These are phyloP conservation scores for Pichia kluyveri DNA, from an alignment of 805 yeast genomes.

Conservation along the genomic window DNA sequence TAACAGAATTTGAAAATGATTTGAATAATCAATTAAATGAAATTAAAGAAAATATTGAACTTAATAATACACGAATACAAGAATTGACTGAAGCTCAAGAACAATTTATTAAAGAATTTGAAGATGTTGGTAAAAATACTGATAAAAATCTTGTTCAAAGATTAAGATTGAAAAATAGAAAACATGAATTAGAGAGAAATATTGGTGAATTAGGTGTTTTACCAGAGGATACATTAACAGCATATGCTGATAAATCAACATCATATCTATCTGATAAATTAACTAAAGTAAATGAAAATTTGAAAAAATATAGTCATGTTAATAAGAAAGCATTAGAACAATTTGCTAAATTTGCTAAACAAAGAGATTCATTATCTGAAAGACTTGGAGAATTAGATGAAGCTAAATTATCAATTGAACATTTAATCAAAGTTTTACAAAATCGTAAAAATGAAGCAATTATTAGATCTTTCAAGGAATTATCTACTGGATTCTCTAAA, in stretches of 20 bases:
- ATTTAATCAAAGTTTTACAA: slow-evolving; percentile 59
- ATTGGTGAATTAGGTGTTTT: slow-evolving; percentile 81
- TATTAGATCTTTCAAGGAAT: slow-evolving; percentile 64
- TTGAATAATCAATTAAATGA: slow-evolving; percentile 30
- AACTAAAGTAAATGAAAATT: slow-evolving; percentile 43
- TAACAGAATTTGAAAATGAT: slow-evolving; percentile 22
- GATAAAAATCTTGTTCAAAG: slow-evolving; percentile 61
- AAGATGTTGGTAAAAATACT: slow-evolving; percentile 49
- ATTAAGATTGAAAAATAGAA: slow-evolving; percentile 46
- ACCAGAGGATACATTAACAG: slow-evolving; percentile 72
- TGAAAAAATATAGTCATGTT: slow-evolving; percentile 64
- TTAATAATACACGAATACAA: slow-evolving; percentile 32
- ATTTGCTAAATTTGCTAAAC: slow-evolving; percentile 59
- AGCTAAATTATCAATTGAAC: slow-evolving; percentile 66
- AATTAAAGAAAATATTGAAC: slow-evolving; percentile 24
- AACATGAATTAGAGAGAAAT: slow-evolving; percentile 63
- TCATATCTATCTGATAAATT: slow-evolving; percentile 45
- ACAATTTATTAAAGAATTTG: slow-evolving; percentile 43
- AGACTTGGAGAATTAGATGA: slow-evolving; percentile 62
- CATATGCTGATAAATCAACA: slow-evolving; percentile 34
- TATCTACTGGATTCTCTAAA: slow-evolving; percentile 61
- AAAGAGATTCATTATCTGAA: slow-evolving; percentile 53
- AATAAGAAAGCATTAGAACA: slow-evolving; percentile 89
- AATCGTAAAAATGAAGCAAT: slow-evolving; percentile 79
- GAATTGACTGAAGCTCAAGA: slow-evolving; percentile 52